Percentiles rank a stretch among this genome's conserved stretches.
These are phyloP conservation scores for Neostapfia colusana DNA, from an alignment of 176 grass and related monocot genomes.

Conservation along the genomic window DNA sequence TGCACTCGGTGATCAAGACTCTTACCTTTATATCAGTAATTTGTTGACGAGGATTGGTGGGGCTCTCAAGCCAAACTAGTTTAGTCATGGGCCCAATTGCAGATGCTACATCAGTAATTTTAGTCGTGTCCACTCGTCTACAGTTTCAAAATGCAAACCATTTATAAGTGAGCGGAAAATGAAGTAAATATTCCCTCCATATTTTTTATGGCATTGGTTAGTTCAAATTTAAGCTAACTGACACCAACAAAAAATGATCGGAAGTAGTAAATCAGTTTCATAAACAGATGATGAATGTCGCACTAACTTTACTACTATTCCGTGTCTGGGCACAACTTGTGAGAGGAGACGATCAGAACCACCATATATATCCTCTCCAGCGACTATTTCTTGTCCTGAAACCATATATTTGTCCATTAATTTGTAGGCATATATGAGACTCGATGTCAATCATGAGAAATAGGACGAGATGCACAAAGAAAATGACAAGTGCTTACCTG, in stretches of 20 bases:
- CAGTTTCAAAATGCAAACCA: slow-evolving; percentile 30
- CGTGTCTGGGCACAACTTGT: slow-evolving; percentile 77
- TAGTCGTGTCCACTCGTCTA: slow-evolving; percentile 83
- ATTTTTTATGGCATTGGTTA: not conserved
- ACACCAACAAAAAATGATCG: not conserved
- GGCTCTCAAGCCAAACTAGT: slow-evolving; percentile 95
- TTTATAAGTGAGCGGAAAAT: slow-evolving; percentile 42
- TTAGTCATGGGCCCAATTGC: slow-evolving; percentile 70
- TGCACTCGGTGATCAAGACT: slow-evolving; percentile 6
- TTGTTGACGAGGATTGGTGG: slow-evolving; percentile 92
- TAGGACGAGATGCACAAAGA: not conserved
- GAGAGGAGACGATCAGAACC: slow-evolving; percentile 92
- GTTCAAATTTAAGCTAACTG: not conserved
- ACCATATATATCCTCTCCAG: slow-evolving; percentile 96
- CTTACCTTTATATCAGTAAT: slow-evolving; percentile 91
- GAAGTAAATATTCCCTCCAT: not conserved
- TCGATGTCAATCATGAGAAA: slow-evolving; percentile 6
- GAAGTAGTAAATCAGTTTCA: not conserved
- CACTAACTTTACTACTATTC: slow-evolving; percentile 92
- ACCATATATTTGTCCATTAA: not conserved
- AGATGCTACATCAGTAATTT: slow-evolving; percentile 59
- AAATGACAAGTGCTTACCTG: slow-evolving; percentile 48
- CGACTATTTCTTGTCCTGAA: slow-evolving; percentile 91
- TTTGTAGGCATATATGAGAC: not conserved
- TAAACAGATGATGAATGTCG: slow-evolving; percentile 28